Evolutionary conservation across 148 eudicot genomes (phyloP).

Genomic region (Camellia lanceoleosa): DNA sequence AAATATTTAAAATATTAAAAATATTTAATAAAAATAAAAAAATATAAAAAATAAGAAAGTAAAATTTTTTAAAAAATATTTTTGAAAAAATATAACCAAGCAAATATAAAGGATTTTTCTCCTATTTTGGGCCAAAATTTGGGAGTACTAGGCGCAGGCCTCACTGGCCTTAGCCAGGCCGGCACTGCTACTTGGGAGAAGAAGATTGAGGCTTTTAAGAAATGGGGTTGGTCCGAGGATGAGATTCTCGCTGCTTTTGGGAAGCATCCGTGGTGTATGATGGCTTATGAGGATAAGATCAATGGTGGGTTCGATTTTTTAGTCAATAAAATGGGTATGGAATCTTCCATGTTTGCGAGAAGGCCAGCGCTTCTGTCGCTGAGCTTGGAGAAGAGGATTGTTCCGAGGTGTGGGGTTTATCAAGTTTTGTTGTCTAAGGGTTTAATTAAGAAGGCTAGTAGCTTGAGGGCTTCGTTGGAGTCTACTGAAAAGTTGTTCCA

Average conservation of each 20-base stretch:
- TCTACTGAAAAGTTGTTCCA: neutral
- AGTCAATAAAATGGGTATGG: slow-evolving; percentile 22
- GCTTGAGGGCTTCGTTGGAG: neutral
- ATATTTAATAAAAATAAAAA: too few species aligned
- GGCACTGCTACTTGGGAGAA: slow-evolving; percentile 1
- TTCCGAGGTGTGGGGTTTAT: slow-evolving; percentile 28
- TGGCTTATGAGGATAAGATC: slow-evolving; percentile 20
- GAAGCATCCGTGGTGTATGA: slow-evolving; percentile 14
- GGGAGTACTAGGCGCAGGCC: too few species aligned
- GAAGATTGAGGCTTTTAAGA: slow-evolving; percentile 20
- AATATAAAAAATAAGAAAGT: too few species aligned
- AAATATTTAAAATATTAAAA: too few species aligned
- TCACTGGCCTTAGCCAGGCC: too few species aligned
- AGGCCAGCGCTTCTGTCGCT: slow-evolving; percentile 5
- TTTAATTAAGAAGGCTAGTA: slow-evolving; percentile 1
- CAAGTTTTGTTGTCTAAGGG: slow-evolving; percentile 19
- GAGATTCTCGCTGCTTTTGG: slow-evolving; percentile 19
- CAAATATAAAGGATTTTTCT: too few species aligned
- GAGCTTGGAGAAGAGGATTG: slow-evolving; percentile 28
- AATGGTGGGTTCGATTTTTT: slow-evolving; percentile 19
- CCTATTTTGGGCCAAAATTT: too few species aligned
- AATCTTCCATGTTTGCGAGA: neutral
- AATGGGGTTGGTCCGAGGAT: slow-evolving; percentile 27
- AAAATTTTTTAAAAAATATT: too few species aligned
- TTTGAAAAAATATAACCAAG: too few species aligned